phyloP scores from a whole-genome alignment of 805 yeast genomes.

The Ogataea trehalophila region DNA sequence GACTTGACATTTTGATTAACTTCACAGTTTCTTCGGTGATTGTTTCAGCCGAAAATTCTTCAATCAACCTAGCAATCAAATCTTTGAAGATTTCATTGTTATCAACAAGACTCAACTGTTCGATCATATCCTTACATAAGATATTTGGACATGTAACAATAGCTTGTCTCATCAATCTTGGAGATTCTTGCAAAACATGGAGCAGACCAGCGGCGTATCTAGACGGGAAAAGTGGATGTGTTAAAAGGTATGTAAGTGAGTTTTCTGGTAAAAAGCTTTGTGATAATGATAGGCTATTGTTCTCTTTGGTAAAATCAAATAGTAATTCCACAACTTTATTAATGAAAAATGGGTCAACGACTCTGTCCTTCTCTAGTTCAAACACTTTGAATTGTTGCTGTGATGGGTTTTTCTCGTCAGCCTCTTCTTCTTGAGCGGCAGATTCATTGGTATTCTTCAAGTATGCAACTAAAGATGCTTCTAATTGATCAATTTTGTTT shows the following conservation, averaged over 20 bases:
- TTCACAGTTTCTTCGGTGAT: slow-evolving; percentile 47
- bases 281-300: slow-evolving; percentile 17
- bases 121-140: slow-evolving; percentile 56
- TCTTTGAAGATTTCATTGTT: slow-evolving; percentile 66
- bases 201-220: slow-evolving; percentile 53
- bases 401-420: slow-evolving; percentile 8
- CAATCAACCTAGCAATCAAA: slow-evolving; percentile 58
- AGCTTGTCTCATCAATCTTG: slow-evolving; percentile 74
- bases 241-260: slow-evolving; percentile 66
- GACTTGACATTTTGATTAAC: slow-evolving; percentile 26
- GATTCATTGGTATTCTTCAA: slow-evolving; percentile 24
- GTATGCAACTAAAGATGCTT: slow-evolving; percentile 26
- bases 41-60: slow-evolving; percentile 56
- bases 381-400: slow-evolving; percentile 40
- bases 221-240: slow-evolving; percentile 83
- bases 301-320: slow-evolving; percentile 28
- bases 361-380: slow-evolving; percentile 62
- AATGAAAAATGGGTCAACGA: slow-evolving; percentile 56
- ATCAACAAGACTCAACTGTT: slow-evolving; percentile 50
- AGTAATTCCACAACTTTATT: slow-evolving; percentile 34
- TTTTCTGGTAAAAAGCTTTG: slow-evolving; percentile 45
- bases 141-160: slow-evolving; percentile 73
- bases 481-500: slow-evolving; percentile 26
- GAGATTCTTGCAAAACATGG: slow-evolving; percentile 40
- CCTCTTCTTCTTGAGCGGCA: slow-evolving; percentile 18